phyloP scores from a whole-genome alignment of 306 rosid genomes.

The Fragaria iinumae region DNA sequence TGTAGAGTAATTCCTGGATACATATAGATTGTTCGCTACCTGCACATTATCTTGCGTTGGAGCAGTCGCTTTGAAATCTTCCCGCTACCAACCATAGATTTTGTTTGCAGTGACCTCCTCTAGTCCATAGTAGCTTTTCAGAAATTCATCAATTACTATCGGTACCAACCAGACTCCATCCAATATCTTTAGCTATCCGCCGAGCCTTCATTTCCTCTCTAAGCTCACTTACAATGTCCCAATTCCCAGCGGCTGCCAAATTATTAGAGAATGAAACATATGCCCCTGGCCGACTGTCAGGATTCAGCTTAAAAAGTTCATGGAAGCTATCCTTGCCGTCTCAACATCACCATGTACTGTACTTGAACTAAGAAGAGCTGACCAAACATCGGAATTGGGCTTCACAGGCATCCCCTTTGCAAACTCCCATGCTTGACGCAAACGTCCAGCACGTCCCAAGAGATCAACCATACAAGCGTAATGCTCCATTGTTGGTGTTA shows the following conservation, averaged over 20 bases:
- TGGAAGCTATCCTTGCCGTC: slow-evolving; percentile 70
- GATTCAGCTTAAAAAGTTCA: slow-evolving; percentile 71
- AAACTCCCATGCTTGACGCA: slow-evolving; percentile 71
- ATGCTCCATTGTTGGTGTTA: slow-evolving; percentile 85
- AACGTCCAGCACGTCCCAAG: slow-evolving; percentile 77
- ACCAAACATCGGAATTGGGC: slow-evolving; percentile 90
- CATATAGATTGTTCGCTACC: not conserved
- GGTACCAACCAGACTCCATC: too few relatives aligned
- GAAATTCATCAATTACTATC: too few relatives aligned
- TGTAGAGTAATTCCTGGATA: too few relatives aligned
- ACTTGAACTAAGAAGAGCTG: slow-evolving; percentile 83
- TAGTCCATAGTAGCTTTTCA: too few relatives aligned
- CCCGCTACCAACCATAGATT: not conserved
- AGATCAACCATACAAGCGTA: slow-evolving; percentile 91
- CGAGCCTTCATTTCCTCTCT: too few relatives aligned
- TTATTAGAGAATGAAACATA: slow-evolving; percentile 82
- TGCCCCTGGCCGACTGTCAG: slow-evolving; percentile 69
- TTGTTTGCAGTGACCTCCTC: not conserved
- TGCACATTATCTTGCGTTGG: too few relatives aligned
- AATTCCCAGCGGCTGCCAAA: slow-evolving; percentile 81
- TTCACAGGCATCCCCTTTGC: slow-evolving; percentile 58
- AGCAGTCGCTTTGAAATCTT: too few relatives aligned
- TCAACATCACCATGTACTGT: slow-evolving; percentile 66
- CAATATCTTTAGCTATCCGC: too few relatives aligned
- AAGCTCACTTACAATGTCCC: slow-evolving; percentile 27